Evolutionary conservation across 495 filamentous ascomycete genomes (phyloP), one percentile per base, ranked within the genome.

Genomic region (Penicillium dipodomyicola): DNA sequence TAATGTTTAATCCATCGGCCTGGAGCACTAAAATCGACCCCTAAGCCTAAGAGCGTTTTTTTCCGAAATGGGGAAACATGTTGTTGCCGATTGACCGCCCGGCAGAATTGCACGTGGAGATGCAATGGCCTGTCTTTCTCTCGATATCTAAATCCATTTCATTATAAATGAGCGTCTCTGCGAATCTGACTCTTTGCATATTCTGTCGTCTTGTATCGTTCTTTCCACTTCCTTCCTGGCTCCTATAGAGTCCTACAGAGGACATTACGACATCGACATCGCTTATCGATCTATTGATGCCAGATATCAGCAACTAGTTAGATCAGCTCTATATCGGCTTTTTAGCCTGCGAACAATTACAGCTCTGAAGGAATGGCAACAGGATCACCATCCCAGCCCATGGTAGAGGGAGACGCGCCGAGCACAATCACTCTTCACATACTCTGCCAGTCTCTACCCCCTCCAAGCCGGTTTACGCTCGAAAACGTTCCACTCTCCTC

Each of bases 391-490:
- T 17, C 60, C 22, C 50, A 43, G 25, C 25, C 27, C 25, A 20
- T 33, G 57, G 48, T 12, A 45, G 50, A 14, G 42, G 41, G 7
- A 56, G 23, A 19, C 9, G 23, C 46, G 30, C 50, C n/a, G 10
- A 53, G 25, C 59, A 66, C 42, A 56, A 70, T 89, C 59, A 82
- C 78, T 29, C 70, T 91, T 29, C 77, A 87, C 60, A 74, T 90
- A 42, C 61, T 90, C 10, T 89, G 85, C 59, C 87, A 86, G 3
- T 85, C 84, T 1, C 63, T 77, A 30, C 80, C 82, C 23, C 75
- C 85, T 44, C 75, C 77, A 4, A 74, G 74, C 27, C 79, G 77
- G 6, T 67, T 88, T 37, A 76, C 76, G 17, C 78, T 90, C 50
- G 63, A 76, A 2, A 68, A 76, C 19, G 53, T 89, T 15, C 70